Base-by-base conservation (phyloP, 2,329 filamentous ascomycete species). In the Tolypocladium amazonense region DNA sequence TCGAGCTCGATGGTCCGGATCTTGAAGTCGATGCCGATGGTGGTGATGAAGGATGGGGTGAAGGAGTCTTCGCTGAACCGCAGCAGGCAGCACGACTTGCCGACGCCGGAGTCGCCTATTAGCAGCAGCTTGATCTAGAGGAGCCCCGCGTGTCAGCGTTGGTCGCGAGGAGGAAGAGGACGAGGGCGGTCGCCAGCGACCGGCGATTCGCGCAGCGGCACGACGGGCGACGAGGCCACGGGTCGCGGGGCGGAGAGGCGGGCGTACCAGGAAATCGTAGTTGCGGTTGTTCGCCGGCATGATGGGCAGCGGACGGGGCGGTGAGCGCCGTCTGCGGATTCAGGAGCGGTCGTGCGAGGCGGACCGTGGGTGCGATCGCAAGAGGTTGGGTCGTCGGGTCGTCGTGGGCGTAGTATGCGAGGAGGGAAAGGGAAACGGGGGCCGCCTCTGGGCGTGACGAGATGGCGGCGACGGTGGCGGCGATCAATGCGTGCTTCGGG, bases 11-110 rank as follows among this genome's bases (percentile, higher is more conserved):
- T 99, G 65, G 94, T 99, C 67, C 94, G 86, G 74, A 99, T 99
- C 84, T 99, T 99, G 82, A 99, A 99, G 79, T 99, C 94, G 80
- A 99, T 97, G 68, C 94, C 94, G 77, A 99, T 99, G 64, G 94
- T 99, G 64, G 92, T 96, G 81, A 97, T 97, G 82, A 96, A 97
- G 68, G 91, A 96, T 52, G 92, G 92, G 58, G 92, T 97, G 80
- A 96, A 97, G 55, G 90, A 95, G 81, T 97, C 92, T 79, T 97
- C 92, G 77, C 91, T 96, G 81, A 97, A 97, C 69, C 92, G 90
- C 72, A 97, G 81, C 75, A 97, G 84, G 78, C 92, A 96, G 86
- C 92, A 97, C 67, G 92, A 97, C 79, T 97, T 97, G 75, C 92
- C 92, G 63, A 97, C 92, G 71, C 92, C 92, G 56, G 92, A 96